phyloP scores from a whole-genome alignment of 2,329 filamentous ascomycete species.

The Didymella sp. region DNA sequence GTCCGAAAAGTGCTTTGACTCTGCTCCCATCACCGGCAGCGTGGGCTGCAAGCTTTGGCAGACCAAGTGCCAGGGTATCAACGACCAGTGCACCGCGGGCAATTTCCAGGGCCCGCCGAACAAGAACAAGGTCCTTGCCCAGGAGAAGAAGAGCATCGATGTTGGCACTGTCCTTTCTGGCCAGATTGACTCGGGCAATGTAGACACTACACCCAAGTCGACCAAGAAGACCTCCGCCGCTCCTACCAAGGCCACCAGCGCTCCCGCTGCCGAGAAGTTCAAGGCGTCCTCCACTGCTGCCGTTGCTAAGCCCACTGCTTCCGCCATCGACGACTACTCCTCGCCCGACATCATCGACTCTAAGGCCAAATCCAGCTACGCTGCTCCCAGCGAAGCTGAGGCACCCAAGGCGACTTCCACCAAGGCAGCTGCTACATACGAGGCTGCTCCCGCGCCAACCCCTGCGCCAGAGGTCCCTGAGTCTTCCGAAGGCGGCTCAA shows the following conservation, averaged over 20 bases:
- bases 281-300: not conserved
- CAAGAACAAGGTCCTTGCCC: slow-evolving; percentile 50
- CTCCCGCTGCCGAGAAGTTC: slow-evolving; percentile 6
- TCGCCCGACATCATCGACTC: slow-evolving; percentile 12
- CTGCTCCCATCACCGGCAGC: slow-evolving; percentile 65
- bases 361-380: slow-evolving; percentile 3
- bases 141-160: slow-evolving; percentile 39
- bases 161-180: slow-evolving; percentile 37
- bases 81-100: slow-evolving; percentile 51
- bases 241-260: slow-evolving; percentile 6
- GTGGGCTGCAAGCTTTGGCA: slow-evolving; percentile 68
- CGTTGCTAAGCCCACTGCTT: slow-evolving; percentile 12
- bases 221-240: slow-evolving; percentile 13
- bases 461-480: slow-evolving; percentile 8
- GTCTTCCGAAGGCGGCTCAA: slow-evolving; percentile 2
- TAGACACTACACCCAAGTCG: slow-evolving; percentile 26
- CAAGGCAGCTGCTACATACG: slow-evolving; percentile 26
- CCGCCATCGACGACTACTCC: slow-evolving; percentile 16
- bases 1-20: slow-evolving; percentile 64
- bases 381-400: slow-evolving; percentile 11
- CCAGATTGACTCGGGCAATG: slow-evolving; percentile 2
- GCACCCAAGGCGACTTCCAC: slow-evolving; percentile 15
- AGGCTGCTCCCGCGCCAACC: slow-evolving; percentile 31
- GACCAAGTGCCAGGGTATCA: slow-evolving; percentile 62
- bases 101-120: slow-evolving; percentile 55